Percentiles rank a stretch among this genome's conserved stretches.
Conservation (phyloP, 768 basidiomycete genomes). For the Paxillus rubicundulus region DNA sequence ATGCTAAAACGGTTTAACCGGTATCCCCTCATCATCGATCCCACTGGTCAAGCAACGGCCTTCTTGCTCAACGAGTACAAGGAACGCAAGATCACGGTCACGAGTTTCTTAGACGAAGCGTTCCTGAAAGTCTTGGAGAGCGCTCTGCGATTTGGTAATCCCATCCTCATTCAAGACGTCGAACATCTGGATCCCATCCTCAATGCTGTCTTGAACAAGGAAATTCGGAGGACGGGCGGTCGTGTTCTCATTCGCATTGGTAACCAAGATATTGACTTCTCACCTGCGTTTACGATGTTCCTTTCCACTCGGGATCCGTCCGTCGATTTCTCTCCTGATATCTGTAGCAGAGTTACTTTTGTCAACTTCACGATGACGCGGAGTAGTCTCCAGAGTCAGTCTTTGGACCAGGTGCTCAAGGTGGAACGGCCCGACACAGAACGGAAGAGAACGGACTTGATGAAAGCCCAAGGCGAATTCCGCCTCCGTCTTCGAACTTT, state of each 20-base stretch:
- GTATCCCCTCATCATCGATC: constrained; percentile 96
- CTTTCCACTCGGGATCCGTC: constrained; percentile 96
- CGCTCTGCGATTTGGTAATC: constrained; percentile 98
- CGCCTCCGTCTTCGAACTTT: constrained; percentile 86
- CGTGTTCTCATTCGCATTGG: constrained; percentile 96
- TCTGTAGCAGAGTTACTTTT: constrained; percentile 95
- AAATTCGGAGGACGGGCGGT: constrained; percentile 93
- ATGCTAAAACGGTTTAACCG: constrained; percentile 98
- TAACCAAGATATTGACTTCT: constrained; percentile 98
- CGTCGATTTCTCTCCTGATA: constrained; percentile 96
- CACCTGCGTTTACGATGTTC: constrained; percentile 99
- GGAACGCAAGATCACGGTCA: constrained; percentile 95
- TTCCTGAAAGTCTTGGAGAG: constrained; percentile 99
- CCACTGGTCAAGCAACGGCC: constrained; percentile 93
- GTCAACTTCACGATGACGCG: constrained; percentile 99
- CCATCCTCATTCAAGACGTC: constrained; percentile 95
- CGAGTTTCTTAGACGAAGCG: constrained; percentile 97
- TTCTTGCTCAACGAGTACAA: constrained; percentile 94
- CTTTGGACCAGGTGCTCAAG: constrained; percentile 93
- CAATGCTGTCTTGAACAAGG: constrained; percentile 95
- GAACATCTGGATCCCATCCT: constrained; percentile 97
- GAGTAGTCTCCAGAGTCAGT: constrained; percentile 97
- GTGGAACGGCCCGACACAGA: constrained; percentile 97
- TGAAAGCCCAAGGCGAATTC: constrained; percentile 99
- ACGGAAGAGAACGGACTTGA: constrained; percentile 89